A percentile compares a stretch with the other conserved stretches of the same genome.
Conservation (phyloP, 768 basidiomycete genomes). For the Astraeus odoratus region DNA sequence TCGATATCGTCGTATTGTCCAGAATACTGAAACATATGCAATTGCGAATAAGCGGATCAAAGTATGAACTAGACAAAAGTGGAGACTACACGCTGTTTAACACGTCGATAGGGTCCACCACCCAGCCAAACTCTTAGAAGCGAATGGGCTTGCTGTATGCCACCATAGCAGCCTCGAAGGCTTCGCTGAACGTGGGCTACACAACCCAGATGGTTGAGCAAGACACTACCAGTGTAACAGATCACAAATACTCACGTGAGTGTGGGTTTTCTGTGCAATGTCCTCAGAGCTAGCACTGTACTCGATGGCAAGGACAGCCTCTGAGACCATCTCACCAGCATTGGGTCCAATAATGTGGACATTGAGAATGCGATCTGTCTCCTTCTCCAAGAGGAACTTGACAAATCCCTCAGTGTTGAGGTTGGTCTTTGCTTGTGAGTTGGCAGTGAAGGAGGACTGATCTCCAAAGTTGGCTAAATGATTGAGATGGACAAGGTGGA, state of each 20-base stretch:
- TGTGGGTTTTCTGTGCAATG: constrained; percentile 85
- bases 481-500: no score
- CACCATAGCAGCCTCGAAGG: constrained; percentile 93
- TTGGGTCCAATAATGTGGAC: constrained; percentile 95
- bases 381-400: constrained; percentile 91
- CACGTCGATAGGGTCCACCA: background rate
- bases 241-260: constrained; percentile 60
- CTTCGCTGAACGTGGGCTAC: constrained; percentile 80
- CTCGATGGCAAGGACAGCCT: constrained; percentile 86
- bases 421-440: constrained; percentile 97
- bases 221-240: background rate
- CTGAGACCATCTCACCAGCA: constrained; percentile 95
- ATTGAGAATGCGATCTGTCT: constrained; percentile 90
- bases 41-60: no score
- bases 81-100: background rate
- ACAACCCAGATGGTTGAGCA: constrained; percentile 11
- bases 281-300: constrained; percentile 95
- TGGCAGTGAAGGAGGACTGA: constrained; percentile 94
- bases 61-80: no score
- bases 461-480: no score
- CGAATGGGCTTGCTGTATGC: constrained; percentile 79
- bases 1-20: no score
- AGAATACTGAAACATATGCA: no score
- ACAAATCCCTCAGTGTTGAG: constrained; percentile 89
- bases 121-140: constrained; percentile 48